Base-by-base conservation (phyloP, 768 basidiomycete species). In the Pisolithus tinctorius region DNA sequence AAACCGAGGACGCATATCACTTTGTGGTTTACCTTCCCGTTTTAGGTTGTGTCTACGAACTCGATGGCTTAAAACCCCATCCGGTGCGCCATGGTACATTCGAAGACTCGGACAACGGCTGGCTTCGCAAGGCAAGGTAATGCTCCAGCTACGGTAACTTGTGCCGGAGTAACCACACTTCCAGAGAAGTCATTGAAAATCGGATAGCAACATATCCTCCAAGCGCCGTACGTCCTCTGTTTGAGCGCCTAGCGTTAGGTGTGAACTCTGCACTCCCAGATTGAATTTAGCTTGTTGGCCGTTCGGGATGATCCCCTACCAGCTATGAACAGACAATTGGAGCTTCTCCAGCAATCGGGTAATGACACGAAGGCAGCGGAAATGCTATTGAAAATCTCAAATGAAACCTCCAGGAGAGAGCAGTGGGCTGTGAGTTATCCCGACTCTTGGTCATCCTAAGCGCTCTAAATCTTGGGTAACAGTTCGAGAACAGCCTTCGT, bases 21-120 rank as follows among this genome's bases (percentile, higher is more conserved):
- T 99, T 98, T 62, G 84, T 98, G 39, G 86, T 95, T 10, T 99
- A 97, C 66, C 71, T 95, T 45, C 95, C 95, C 4, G 71, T 83
- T 40, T 77, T 84, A 68, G 95, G 89, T 17, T 76, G 78, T 23
- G 69, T 99, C 41, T 97, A 94, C 69, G 95, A 99, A 69, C 77
- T 99, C 30, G 95, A 98, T 62, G 95, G 95, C 10, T 71, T 99
- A 57, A 90, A 93, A 64, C 70, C 74, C 43, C 71, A 76, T 55
- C 85, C 95, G 2, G 80, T 97, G 16, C 80, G 77, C 53, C 96
- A 99, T 65, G 90, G 88, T n/a, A 60, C 70, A 30, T 86, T 79
- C 55, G 74, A 80, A 23, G 83, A 83, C 48, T 68, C 65, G 8
- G 83, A 82, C 5, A 88, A 88, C 69, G 88, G 87, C 9, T 98